Base-by-base conservation (phyloP, 768 basidiomycete species). In the Rhodotorula diobovata region DNA sequence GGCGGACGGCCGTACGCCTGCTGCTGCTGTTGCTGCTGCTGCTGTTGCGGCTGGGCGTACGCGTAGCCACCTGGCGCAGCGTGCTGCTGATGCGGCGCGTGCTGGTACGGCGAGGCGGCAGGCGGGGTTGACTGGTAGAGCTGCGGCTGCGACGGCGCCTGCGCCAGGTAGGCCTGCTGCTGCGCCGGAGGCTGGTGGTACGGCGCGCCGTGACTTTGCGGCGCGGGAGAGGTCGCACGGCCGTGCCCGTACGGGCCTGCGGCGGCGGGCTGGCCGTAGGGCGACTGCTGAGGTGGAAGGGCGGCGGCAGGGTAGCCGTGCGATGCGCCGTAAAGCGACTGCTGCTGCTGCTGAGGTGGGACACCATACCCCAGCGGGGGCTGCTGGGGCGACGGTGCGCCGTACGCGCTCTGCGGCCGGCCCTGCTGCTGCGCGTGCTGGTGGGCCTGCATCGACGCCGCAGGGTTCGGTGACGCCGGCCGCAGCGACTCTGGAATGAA, bases 1-100 rank as follows among this genome's bases (percentile, higher is more conserved):
- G 61, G 54, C 32, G 57, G 20, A 9, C 23, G 32, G 14, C 35
- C 54, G 46, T 32, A 39, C 56, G 12, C 34, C 35, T 57, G 56
- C 56, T 55, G 51, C 54, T 65, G 72, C 18, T 65, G 61, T 54
- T 71, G 75, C 60, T 81, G 81, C 8, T 81, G 80, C 2, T 39
- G 41, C 18, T n/a, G n/a, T n/a, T 41, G 63, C 25, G 35, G 53
- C n/a, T 45, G 35, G 32, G 39, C 37, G 51, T 63, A 63, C n/a
- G n/a, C 62, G 53, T 63, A 63, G 18, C 39, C 37, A 30, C 15
- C 43, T 16, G 54, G 61, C 9, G 54, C 15, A 15, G 30, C 53
- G 53, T 54, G 32, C 46, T 50, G 39, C 25, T 67, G 72, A 34
- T 74, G 77, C 3, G 61, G 68, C 28, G 21, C 39, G n/a, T 28